A percentile compares a stretch with the other conserved stretches of the same genome.
These are phyloP conservation scores for Plasmodium relictum DNA, from an alignment of 169 alveolate species.

Conservation along the genomic window DNA sequence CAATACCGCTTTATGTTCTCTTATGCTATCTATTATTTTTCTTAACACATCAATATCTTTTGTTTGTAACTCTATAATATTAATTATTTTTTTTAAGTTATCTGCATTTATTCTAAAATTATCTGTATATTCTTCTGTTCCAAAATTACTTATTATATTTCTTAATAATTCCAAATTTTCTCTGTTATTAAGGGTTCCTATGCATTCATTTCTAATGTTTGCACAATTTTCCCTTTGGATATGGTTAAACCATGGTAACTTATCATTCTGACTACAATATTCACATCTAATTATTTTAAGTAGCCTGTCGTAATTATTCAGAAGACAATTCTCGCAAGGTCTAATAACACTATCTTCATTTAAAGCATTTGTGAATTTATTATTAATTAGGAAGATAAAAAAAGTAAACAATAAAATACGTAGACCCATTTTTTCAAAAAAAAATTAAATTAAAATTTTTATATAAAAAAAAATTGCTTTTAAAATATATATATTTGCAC, in stretches of 20 bases:
- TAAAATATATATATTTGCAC: too few species aligned
- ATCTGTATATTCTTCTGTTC: background rate
- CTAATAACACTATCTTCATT: background rate
- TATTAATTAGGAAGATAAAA: conserved; percentile 1
- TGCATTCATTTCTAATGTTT: conserved; percentile 29
- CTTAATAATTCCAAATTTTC: background rate
- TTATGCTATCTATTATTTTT: conserved; percentile 11
- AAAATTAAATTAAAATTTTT: too few species aligned
- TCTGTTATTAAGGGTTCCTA: background rate
- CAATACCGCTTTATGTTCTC: background rate
- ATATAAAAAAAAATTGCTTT: too few species aligned
- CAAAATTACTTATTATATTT: conserved; percentile 10
- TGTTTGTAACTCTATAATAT: conserved; percentile 21
- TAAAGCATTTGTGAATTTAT: background rate
- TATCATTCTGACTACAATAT: conserved; percentile 8
- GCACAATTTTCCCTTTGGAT: conserved; percentile 9
- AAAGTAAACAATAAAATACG: conserved; percentile 7
- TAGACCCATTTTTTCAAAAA: background rate
- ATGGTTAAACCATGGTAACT: background rate
- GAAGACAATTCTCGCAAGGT: background rate
- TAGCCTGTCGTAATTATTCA: conserved; percentile 43
- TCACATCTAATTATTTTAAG: conserved; percentile 49
- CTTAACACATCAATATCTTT: conserved; percentile 10
- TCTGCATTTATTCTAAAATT: conserved; percentile 1
- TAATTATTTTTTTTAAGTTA: conserved; percentile 24